phyloP scores from a whole-genome alignment of 1,284 basidiomycete genomes.

The Coniferiporia sulphurascens region DNA sequence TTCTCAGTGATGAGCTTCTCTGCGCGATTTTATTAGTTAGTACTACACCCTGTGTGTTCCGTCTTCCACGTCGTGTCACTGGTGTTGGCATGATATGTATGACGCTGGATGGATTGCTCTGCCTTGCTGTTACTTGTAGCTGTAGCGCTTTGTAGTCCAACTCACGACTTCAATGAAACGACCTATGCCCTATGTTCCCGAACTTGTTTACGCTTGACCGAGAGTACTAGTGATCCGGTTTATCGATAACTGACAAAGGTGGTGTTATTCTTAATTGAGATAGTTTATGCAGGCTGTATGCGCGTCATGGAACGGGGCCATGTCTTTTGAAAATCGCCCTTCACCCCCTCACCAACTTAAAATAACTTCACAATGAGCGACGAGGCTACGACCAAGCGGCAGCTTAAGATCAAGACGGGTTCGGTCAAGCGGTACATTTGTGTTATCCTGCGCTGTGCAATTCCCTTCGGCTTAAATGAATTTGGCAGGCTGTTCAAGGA shows the following conservation, averaged over 20 bases:
- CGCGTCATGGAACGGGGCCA: neutral
- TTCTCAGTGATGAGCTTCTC: neutral
- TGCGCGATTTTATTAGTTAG: neutral
- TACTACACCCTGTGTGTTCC: neutral
- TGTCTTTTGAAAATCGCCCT: neutral
- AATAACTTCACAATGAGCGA: constrained; percentile 38
- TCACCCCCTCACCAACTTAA: no score
- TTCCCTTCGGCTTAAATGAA: neutral
- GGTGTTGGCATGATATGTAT: neutral
- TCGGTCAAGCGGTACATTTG: constrained; percentile 60
- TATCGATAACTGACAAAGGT: neutral
- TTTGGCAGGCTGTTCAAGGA: constrained; percentile 66
- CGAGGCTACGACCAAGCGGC: constrained; percentile 45
- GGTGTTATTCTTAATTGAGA: neutral
- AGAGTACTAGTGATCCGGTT: neutral
- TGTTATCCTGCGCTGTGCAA: neutral
- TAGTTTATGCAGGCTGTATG: neutral
- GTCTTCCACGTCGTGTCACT: neutral
- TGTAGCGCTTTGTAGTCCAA: neutral
- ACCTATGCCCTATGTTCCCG: neutral
- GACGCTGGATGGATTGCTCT: neutral
- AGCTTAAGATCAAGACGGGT: constrained; percentile 80
- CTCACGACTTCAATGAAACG: constrained; percentile 6
- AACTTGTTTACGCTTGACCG: neutral
- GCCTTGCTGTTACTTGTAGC: neutral